phyloP scores from a whole-genome alignment of 192 early-diverging fungal species.

The Podila clonocystis region DNA sequence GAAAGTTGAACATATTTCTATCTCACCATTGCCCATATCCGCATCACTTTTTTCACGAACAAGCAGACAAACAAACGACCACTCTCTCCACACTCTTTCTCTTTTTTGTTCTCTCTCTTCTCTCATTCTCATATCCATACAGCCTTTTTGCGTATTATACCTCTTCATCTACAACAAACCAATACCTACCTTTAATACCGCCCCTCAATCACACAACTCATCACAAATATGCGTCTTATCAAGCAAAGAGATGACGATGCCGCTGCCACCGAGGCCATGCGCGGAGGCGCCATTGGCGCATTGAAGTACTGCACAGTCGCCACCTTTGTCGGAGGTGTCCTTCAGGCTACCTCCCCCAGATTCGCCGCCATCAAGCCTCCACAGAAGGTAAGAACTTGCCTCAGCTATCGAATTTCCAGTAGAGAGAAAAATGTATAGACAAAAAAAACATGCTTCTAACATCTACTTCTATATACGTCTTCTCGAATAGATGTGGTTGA shows the following conservation, averaged over 20 bases:
- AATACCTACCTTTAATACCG: neutral
- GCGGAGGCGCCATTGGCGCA: constrained; percentile 39
- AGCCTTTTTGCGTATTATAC: neutral
- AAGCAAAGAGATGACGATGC: constrained; percentile 35
- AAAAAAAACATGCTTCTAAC: too few relatives aligned
- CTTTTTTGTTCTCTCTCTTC: neutral
- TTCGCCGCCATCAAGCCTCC: constrained; percentile 33
- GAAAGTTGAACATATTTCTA: too few relatives aligned
- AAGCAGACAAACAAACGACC: neutral
- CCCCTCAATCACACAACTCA: neutral
- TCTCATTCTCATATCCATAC: neutral
- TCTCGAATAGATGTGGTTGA: constrained; percentile 26
- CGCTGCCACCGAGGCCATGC: constrained; percentile 46
- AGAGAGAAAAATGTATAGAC: too few relatives aligned
- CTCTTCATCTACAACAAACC: neutral
- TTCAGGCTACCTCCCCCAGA: constrained; percentile 23
- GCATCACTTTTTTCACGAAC: neutral
- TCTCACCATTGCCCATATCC: too few relatives aligned
- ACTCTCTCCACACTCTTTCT: neutral
- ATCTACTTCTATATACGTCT: neutral
- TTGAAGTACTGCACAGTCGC: constrained; percentile 49
- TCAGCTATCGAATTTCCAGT: too few relatives aligned
- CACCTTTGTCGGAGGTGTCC: constrained; percentile 41
- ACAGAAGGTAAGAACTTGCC: constrained; percentile 27
- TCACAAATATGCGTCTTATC: constrained; percentile 44